These are phyloP conservation scores for Pseudophaeomoniella oleicola DNA, from an alignment of 2,329 filamentous ascomycete genomes.

Conservation along the genomic window DNA sequence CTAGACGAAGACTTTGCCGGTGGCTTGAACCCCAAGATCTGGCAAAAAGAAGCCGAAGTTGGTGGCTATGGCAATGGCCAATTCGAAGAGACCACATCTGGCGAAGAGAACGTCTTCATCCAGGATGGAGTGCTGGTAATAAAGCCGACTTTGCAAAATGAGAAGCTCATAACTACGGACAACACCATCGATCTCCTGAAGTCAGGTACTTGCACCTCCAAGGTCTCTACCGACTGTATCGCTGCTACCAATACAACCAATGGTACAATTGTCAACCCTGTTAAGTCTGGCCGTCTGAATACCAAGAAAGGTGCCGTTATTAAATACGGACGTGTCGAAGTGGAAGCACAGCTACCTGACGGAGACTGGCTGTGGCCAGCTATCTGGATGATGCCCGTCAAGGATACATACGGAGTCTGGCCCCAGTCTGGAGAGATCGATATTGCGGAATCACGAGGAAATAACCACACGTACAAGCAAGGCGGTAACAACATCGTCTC, in stretches of 20 bases:
- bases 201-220: constrained; percentile 54
- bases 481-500: constrained; percentile 72
- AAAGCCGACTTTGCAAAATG: constrained; percentile 63
- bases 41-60: constrained; percentile 61
- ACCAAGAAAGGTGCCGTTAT: constrained; percentile 56
- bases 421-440: constrained; percentile 73
- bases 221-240: constrained; percentile 46
- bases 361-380: constrained; percentile 86
- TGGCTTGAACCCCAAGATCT: constrained; percentile 45
- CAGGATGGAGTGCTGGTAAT: constrained; percentile 56
- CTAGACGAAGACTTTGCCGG: constrained; percentile 51
- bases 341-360: constrained; percentile 57
- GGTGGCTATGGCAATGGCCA: constrained; percentile 69
- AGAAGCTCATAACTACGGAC: constrained; percentile 49
- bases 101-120: constrained; percentile 61
- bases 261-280: constrained; percentile 60
- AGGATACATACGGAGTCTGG: constrained; percentile 61
- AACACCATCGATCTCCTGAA: constrained; percentile 52
- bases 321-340: constrained; percentile 70
- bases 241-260: constrained; percentile 63
- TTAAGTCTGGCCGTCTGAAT: constrained; percentile 64
- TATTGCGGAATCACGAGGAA: constrained; percentile 66
- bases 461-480: constrained; percentile 61
- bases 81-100: constrained; percentile 61
- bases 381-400: constrained; percentile 77